A percentile compares a stretch with the other conserved stretches of the same genome.
phyloP scores from a whole-genome alignment of 2,329 filamentous ascomycete species.

The Clonostachys byssicola region DNA sequence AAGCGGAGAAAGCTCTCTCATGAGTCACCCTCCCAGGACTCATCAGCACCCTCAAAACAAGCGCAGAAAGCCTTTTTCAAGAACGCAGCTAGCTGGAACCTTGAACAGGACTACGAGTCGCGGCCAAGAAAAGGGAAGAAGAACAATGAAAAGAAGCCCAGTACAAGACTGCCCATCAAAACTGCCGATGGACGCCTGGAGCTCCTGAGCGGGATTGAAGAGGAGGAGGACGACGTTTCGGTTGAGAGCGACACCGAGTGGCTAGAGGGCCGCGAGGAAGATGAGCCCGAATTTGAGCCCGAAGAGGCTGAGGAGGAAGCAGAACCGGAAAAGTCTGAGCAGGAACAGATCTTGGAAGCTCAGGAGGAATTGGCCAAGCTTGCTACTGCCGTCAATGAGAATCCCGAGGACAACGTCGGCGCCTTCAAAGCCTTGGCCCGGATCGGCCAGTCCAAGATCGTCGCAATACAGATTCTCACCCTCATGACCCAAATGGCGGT shows the following conservation, averaged over 20 bases:
- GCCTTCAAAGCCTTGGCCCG: conserved; percentile 75
- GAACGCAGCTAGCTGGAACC: conserved; percentile 78
- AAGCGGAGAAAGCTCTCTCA: conserved; percentile 59
- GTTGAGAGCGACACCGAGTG: conserved; percentile 58
- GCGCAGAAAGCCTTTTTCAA: conserved; percentile 65
- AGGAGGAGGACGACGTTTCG: conserved; percentile 57
- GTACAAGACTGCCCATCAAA: conserved; percentile 78
- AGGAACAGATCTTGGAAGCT: conserved; percentile 77
- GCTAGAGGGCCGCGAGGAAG: conserved; percentile 56
- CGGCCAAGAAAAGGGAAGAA: conserved; percentile 77
- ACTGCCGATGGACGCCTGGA: conserved; percentile 73
- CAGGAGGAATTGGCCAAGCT: conserved; percentile 91
- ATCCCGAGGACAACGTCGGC: conserved; percentile 84
- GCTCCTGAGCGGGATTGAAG: conserved; percentile 48
- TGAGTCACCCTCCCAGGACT: conserved; percentile 37
- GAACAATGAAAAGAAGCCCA: conserved; percentile 51
- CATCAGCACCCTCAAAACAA: conserved; percentile 18
- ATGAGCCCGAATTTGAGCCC: conserved; percentile 39
- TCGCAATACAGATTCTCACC: conserved; percentile 78
- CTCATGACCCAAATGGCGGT: conserved; percentile 83
- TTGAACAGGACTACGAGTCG: conserved; percentile 88
- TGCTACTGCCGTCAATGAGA: conserved; percentile 78
- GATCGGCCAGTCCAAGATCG: conserved; percentile 65
- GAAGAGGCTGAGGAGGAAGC: conserved; percentile 27
- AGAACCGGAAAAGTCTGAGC: conserved; percentile 63